These are phyloP conservation scores for Monilinia aucupariae DNA, from an alignment of 2,329 filamentous ascomycete species.

Conservation along the genomic window DNA sequence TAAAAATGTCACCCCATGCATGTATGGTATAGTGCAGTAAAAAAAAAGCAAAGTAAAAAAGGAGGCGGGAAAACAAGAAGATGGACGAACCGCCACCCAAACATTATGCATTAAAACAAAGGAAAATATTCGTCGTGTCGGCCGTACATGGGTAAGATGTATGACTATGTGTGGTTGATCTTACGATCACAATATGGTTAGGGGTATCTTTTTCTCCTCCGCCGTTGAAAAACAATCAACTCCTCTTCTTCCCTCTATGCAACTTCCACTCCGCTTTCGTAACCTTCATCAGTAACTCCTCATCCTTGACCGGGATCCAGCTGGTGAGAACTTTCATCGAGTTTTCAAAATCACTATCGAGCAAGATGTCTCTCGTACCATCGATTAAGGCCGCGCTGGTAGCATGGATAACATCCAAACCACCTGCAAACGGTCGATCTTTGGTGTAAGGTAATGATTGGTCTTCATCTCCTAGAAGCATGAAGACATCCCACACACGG, in stretches of 20 bases:
- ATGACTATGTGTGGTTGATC: background rate
- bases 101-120: conserved; percentile 9
- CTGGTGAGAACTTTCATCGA: conserved; percentile 95
- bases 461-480: conserved; percentile 79
- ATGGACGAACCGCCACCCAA: background rate
- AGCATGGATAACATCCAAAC: conserved; percentile 84
- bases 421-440: conserved; percentile 48
- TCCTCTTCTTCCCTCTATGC: conserved; percentile 43
- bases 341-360: conserved; percentile 94
- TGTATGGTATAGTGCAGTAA: conserved; percentile 18
- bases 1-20: conserved; percentile 3
- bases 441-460: conserved; percentile 34
- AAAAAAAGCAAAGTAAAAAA: background rate
- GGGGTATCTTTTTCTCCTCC: background rate
- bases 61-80: background rate
- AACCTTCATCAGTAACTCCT: conserved; percentile 88
- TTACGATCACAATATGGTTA: background rate
- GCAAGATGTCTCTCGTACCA: conserved; percentile 77
- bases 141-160: background rate
- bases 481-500: conserved; percentile 95
- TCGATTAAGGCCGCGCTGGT: conserved; percentile 86
- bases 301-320: conserved; percentile 90
- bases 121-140: conserved; percentile 3
- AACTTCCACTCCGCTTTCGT: conserved; percentile 80
- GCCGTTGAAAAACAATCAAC: background rate